Base-by-base conservation (phyloP, 1,139 yeast genomes). In the Saccharomycopsis phalli region DNA sequence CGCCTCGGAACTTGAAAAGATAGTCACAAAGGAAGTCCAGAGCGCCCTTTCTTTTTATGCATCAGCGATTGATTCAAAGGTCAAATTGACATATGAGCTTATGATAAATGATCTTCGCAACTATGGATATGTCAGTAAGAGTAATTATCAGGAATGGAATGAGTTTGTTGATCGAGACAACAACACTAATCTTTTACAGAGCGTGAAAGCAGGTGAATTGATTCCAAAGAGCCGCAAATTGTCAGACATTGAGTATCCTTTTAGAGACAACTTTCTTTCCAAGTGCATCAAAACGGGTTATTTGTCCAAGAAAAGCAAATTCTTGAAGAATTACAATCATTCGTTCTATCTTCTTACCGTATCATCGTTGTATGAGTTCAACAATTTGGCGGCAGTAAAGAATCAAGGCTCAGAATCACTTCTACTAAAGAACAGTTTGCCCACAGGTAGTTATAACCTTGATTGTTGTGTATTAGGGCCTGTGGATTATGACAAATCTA, bases 311-410 rank as follows among this genome's bases (percentile, higher is more conserved):
- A 80, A 68, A 53, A 72, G 82, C 11, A 80, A 79, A 56, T 71
- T 69, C 49, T 61, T 78, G 49, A 78, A 78, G 56, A 75, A 72
- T 38, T 79, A 78, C 56, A 69, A 75, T 3, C 70, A 71, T 52
- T 74, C 78, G 23, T 81, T 78, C 68, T 81, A 76, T 51, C 82
- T 81, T n/a, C 62, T 81, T 41, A 80, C 91, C 2, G 73, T 83
- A 51, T 76, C 76, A 51, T 80, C 68, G 49, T 59, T 81, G 32
- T 91, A 80, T 57, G 91, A 81, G 55, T 81, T 80, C 59, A 76
- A 74, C 54, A 65, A 78, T 13, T 18, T 30, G 20, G 11, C 19
- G n/a, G 17, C 21, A 10, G 22, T 17, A 11, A 20, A 20, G 11
- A 4, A 6, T 5, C 21, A 30, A 10, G 43, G 44, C 23, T 47